Base-by-base conservation (phyloP, 768 basidiomycete genomes). In the Boletus reticuloceps region DNA sequence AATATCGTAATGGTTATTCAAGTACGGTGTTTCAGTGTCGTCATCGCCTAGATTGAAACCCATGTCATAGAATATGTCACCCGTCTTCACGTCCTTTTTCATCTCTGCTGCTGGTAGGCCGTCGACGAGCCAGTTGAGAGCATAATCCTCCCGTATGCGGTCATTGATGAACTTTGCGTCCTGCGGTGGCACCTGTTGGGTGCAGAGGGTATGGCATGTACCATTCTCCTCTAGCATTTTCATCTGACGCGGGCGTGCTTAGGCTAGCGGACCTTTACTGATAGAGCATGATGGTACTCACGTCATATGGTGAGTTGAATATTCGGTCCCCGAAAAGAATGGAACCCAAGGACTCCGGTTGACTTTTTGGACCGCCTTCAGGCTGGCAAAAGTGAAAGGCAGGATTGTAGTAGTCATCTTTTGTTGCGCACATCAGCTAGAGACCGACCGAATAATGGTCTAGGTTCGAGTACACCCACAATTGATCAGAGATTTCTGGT, bases 261-360 rank as follows among this genome's bases (percentile, higher is more conserved):
- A 50, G 63, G 19, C 34, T 14, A 31, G 47, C 50, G 27, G 48
- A 47, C 40, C 37, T 48, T 13, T 12, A 7, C 25, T 16, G 34
- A 36, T 36, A 37, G 41, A 45, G 36, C 22, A 51, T 34, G 34
- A 41, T 25, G n/a, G 20, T 42, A 75, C 86, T 51, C 58, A 93
- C 90, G 60, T 94, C 82, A 66, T 93, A 98, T 3, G 88, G 90
- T 4, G 92, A 92, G 65, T 88, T 85, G 71, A 94, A 91, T 62
- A 98, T 93, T 59, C 96, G 81, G 76, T 98, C 96, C 16, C 96
- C 96, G 61, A 97, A 97, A n/a, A 98, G 75, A 63, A 98, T 94
- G 17, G 91, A 91, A 7, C 96, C 96, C 27, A 98, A 75, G 2
- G 86, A 88, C 70, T 95, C 94, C 4, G 92, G 88, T 66, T 86